A percentile compares a stretch with the other conserved stretches of the same genome.
Conservation (phyloP, 2,329 filamentous ascomycete species). For the Penicillium sp. region DNA sequence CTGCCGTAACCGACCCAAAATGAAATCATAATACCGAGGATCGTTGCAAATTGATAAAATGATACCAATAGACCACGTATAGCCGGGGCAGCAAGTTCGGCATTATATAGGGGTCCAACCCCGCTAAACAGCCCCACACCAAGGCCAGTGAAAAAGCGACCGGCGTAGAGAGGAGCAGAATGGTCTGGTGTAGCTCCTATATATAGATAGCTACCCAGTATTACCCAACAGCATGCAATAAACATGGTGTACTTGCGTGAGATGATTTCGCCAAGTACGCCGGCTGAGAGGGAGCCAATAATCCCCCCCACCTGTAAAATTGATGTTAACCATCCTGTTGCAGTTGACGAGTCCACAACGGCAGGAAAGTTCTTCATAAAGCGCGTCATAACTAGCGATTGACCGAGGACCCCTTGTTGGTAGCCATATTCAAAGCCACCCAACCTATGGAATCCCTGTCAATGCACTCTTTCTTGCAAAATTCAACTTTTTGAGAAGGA, state of each 20-base stretch:
- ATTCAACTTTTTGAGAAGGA: no score
- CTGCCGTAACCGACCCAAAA: constrained; percentile 47
- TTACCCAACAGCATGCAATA: constrained; percentile 53
- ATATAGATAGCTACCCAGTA: constrained; percentile 42
- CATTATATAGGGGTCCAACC: constrained; percentile 49
- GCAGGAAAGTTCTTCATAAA: constrained; percentile 49
- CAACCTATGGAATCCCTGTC: no score
- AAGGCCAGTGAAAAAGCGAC: constrained; percentile 27
- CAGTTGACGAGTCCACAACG: constrained; percentile 42
- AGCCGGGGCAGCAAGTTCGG: constrained; percentile 48
- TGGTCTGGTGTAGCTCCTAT: constrained; percentile 15
- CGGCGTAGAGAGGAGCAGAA: constrained; percentile 18
- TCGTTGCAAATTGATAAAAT: constrained; percentile 40
- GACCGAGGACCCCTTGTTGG: constrained; percentile 42
- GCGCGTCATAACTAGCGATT: constrained; percentile 54
- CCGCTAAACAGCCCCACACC: constrained; percentile 32
- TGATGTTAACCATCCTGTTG: constrained; percentile 49
- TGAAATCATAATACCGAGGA: constrained; percentile 40
- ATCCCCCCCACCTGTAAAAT: constrained; percentile 57
- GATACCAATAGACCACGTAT: constrained; percentile 39
- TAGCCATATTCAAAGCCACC: constrained; percentile 44
- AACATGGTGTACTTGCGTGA: constrained; percentile 55
- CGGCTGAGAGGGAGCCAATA: constrained; percentile 43
- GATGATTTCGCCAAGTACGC: constrained; percentile 53
- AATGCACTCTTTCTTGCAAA: no score